Evolutionary conservation across 768 basidiomycete species (phyloP).

Genomic region (Pleurotus sapidus): DNA sequence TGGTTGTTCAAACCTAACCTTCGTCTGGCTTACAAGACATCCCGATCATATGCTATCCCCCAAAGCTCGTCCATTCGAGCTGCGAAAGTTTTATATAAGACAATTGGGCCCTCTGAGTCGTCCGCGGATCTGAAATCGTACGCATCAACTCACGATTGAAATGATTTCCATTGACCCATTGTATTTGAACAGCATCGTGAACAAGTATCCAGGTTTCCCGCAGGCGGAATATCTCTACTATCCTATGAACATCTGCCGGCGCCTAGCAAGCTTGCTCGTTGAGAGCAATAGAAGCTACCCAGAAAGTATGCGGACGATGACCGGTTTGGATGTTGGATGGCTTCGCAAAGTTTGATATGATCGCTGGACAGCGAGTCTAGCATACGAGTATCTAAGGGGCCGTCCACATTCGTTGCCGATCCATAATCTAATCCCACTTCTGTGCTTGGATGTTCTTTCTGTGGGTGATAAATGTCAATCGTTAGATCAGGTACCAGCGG

Average conservation of each 20-base stretch:
- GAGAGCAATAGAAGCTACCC: conserved; percentile 82
- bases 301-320: conserved; percentile 73
- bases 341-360: conserved; percentile 39
- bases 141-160: conserved; percentile 12
- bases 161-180: conserved; percentile 3
- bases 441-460: too few species aligned
- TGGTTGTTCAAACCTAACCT: conserved; percentile 96
- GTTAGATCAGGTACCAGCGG: too few species aligned
- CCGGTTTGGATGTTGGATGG: conserved; percentile 82
- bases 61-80: conserved; percentile 61
- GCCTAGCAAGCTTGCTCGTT: conserved; percentile 64
- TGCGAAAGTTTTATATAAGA: conserved; percentile 85
- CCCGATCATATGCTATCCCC: conserved; percentile 53
- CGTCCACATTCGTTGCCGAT: too few species aligned
- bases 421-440: too few species aligned
- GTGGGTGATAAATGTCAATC: too few species aligned
- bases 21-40: conserved; percentile 68
- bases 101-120: conserved; percentile 59
- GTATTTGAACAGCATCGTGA: conserved; percentile 41
- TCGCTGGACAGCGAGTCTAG: too few species aligned
- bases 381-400: too few species aligned
- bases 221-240: conserved; percentile 89
- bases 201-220: conserved; percentile 78
- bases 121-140: conserved; percentile 54
- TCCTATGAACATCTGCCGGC: conserved; percentile 72